A percentile compares a stretch with the other conserved stretches of the same genome.
These are phyloP conservation scores for Metarhizium robertsii DNA, from an alignment of 2,329 filamentous ascomycete genomes.

Conservation along the genomic window DNA sequence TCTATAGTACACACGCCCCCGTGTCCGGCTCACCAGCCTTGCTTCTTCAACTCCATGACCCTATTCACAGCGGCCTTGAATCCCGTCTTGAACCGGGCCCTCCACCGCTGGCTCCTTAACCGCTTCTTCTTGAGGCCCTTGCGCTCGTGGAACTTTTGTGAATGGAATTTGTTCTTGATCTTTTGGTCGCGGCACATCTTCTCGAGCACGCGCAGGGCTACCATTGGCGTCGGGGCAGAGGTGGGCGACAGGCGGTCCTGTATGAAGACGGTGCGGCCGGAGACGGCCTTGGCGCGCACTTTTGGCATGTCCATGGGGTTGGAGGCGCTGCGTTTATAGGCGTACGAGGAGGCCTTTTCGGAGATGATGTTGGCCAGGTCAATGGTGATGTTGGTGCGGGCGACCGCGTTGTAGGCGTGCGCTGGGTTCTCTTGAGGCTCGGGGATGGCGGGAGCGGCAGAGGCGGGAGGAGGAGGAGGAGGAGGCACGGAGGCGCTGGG, in stretches of 20 bases:
- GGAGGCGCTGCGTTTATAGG: conserved; percentile 10
- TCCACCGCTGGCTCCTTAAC: conserved; percentile 59
- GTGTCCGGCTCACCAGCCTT: conserved; percentile 57
- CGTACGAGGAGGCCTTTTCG: conserved; percentile 17
- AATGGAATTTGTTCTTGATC: conserved; percentile 43
- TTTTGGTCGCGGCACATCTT: conserved; percentile 39
- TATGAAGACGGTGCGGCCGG: conserved; percentile 29
- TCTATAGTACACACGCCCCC: not conserved
- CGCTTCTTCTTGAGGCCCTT: conserved; percentile 71
- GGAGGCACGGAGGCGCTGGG: conserved; percentile 12
- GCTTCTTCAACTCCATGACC: conserved; percentile 60
- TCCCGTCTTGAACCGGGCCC: conserved; percentile 55
- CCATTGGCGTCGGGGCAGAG: conserved; percentile 29
- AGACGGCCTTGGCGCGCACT: conserved; percentile 23
- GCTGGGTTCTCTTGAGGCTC: not conserved
- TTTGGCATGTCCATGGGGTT: conserved; percentile 20
- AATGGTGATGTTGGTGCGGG: conserved; percentile 12
- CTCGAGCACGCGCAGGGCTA: conserved; percentile 33
- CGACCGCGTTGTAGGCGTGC: conserved; percentile 12
- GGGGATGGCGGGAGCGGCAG: conserved; percentile 1
- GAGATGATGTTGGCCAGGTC: conserved; percentile 28
- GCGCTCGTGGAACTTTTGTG: conserved; percentile 66
- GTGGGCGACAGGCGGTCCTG: conserved; percentile 17
- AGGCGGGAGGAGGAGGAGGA: conserved; percentile 11
- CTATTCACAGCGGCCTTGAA: conserved; percentile 56